Conservation (phyloP, 192 early-diverging fungal species). For the Allomyces macrogynus region DNA sequence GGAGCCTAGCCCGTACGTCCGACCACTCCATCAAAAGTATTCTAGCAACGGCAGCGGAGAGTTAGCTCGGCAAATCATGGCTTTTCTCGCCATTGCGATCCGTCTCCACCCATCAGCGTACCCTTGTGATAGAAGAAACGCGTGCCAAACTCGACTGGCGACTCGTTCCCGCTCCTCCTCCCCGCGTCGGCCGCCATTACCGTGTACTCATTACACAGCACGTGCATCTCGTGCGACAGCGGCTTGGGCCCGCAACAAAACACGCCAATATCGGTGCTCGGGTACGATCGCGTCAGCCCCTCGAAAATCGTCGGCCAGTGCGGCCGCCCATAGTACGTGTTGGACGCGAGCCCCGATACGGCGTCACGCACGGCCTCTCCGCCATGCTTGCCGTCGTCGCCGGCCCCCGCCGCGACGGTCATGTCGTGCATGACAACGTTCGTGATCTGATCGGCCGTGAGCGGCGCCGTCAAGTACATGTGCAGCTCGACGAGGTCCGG, state of each 20-base stretch:
- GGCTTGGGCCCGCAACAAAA: conserved; percentile 73
- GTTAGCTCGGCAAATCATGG: too few relatives aligned
- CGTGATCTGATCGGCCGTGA: too few relatives aligned
- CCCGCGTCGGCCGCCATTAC: neutral
- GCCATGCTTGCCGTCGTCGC: too few relatives aligned
- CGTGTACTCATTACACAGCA: neutral
- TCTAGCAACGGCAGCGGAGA: too few relatives aligned
- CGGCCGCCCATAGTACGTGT: conserved; percentile 61
- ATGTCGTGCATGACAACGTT: too few relatives aligned
- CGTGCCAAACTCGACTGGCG: conserved; percentile 31
- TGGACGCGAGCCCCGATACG: conserved; percentile 51
- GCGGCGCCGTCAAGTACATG: conserved; percentile 52
- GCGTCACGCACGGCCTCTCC: conserved; percentile 17
- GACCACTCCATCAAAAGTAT: too few relatives aligned
- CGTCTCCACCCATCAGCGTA: conserved; percentile 9
- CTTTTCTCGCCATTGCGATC: too few relatives aligned
- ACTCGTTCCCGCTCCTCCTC: conserved; percentile 40
- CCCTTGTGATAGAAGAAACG: conserved; percentile 60
- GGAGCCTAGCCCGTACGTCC: too few relatives aligned
- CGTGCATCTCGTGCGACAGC: conserved; percentile 38
- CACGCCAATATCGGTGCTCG: conserved; percentile 58
- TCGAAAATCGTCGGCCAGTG: conserved; percentile 57
- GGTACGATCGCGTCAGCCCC: conserved; percentile 27
- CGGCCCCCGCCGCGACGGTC: too few relatives aligned
- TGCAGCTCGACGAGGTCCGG: conserved; percentile 39